A percentile compares a stretch with the other conserved stretches of the same genome.
phyloP scores from a whole-genome alignment of 805 yeast genomes.

The Grigorovia transvaalensis region DNA sequence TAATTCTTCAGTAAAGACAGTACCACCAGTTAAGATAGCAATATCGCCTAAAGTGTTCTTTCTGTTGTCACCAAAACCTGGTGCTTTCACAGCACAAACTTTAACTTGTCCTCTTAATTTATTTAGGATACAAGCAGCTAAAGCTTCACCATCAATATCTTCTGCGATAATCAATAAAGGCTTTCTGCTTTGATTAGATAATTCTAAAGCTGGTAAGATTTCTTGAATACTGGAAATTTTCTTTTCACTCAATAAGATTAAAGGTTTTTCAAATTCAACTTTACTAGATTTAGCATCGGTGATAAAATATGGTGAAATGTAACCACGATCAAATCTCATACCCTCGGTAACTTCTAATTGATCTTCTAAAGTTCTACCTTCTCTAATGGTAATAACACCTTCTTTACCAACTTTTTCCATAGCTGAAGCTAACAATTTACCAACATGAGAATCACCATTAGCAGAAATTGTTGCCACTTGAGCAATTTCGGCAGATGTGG shows the following conservation, averaged over 20 bases:
- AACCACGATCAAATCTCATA: slow-evolving; percentile 97
- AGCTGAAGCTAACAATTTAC: slow-evolving; percentile 82
- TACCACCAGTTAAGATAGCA: slow-evolving; percentile 91
- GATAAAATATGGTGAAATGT: slow-evolving; percentile 91
- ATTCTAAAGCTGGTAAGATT: slow-evolving; percentile 82
- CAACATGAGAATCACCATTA: slow-evolving; percentile 90
- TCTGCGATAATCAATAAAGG: slow-evolving; percentile 91
- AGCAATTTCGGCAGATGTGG: slow-evolving; percentile 89
- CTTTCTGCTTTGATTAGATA: slow-evolving; percentile 86
- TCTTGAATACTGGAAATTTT: slow-evolving; percentile 85
- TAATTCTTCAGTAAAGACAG: slow-evolving; percentile 75
- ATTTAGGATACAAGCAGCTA: slow-evolving; percentile 95
- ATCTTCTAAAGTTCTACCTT: slow-evolving; percentile 93
- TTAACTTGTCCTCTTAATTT: slow-evolving; percentile 97
- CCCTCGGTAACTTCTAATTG: slow-evolving; percentile 96
- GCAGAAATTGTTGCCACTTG: slow-evolving; percentile 98
- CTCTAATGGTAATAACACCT: slow-evolving; percentile 96
- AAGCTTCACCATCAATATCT: slow-evolving; percentile 95
- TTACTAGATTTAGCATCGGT: slow-evolving; percentile 88
- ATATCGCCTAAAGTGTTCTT: slow-evolving; percentile 92
- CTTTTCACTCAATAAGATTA: slow-evolving; percentile 82
- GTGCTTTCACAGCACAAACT: slow-evolving; percentile 95
- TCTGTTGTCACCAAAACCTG: slow-evolving; percentile 98
- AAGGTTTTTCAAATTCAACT: slow-evolving; percentile 91
- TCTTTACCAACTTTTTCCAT: slow-evolving; percentile 99